A percentile compares a stretch with the other conserved stretches of the same genome.
Conservation (phyloP, 768 basidiomycete species). For the Xerocomellus chrysenteron region DNA sequence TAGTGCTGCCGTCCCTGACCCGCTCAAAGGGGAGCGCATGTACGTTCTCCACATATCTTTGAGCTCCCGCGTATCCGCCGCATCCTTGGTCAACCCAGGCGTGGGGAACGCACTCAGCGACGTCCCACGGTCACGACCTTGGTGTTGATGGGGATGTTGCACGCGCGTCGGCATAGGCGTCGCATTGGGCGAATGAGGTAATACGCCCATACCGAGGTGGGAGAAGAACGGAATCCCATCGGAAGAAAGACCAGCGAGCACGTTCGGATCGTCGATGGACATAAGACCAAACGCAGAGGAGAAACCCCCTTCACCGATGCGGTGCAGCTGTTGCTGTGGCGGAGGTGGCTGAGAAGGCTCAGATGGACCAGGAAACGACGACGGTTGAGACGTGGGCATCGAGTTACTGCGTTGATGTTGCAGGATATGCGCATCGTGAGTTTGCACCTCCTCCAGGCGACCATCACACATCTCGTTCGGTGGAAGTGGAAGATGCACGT, state of each 20-base stretch:
- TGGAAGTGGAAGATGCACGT: constrained; percentile 47
- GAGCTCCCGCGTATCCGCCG: constrained; percentile 47
- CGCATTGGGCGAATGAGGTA: constrained; percentile 42
- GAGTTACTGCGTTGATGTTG: constrained; percentile 20
- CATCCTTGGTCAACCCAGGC: constrained; percentile 34
- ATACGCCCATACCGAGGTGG: constrained; percentile 22
- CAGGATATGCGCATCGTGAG: constrained; percentile 12
- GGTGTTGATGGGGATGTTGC: constrained; percentile 20
- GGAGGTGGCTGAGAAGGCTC: constrained; percentile 7
- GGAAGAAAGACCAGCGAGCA: constrained; percentile 57
- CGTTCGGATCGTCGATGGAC: constrained; percentile 72
- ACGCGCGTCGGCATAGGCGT: constrained; percentile 46
- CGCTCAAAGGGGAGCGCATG: constrained; percentile 62
- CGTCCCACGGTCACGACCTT: constrained; percentile 21
- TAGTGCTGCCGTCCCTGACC: constrained; percentile 22
- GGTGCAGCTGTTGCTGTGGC: constrained; percentile 12
- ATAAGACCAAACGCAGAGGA: constrained; percentile 71
- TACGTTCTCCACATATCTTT: constrained; percentile 75
- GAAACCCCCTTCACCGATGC: constrained; percentile 41
- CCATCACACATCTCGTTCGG: constrained; percentile 29
- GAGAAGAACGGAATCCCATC: constrained; percentile 68
- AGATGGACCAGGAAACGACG: constrained; percentile 1
- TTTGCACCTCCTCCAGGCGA: constrained; percentile 29
- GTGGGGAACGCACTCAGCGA: constrained; percentile 32
- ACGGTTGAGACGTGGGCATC: constrained; percentile 11